A percentile compares a stretch with the other conserved stretches of the same genome.
Conservation (phyloP, 805 yeast species). For the Wickerhamomyces kurtzmanii region DNA sequence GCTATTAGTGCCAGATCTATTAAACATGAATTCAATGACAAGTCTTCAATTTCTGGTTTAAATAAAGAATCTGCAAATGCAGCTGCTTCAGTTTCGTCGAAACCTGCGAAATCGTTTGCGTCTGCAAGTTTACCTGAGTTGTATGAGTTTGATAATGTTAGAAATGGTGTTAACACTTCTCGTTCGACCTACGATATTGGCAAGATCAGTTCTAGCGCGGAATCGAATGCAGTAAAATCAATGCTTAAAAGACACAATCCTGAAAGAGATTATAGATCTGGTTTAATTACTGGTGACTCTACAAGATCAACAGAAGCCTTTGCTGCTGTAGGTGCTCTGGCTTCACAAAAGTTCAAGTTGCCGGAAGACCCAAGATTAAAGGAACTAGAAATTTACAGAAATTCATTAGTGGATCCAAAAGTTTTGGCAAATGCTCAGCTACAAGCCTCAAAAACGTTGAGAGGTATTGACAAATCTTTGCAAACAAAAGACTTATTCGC, state of each 20-base stretch:
- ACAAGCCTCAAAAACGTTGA: conserved; percentile 33
- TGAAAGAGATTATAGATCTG: conserved; percentile 20
- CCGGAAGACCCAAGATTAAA: conserved; percentile 34
- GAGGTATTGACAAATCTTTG: conserved; percentile 29
- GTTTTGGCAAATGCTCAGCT: conserved; percentile 41
- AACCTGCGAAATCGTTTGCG: conserved; percentile 18
- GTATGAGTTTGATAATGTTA: conserved; percentile 32
- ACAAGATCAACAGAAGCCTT: conserved; percentile 27
- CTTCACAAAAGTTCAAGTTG: conserved; percentile 32
- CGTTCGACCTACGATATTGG: conserved; percentile 37
- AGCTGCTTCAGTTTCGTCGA: conserved; percentile 30
- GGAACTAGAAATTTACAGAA: conserved; percentile 23
- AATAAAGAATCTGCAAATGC: conserved; percentile 22
- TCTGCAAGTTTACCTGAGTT: conserved; percentile 27
- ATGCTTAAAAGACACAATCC: conserved; percentile 20
- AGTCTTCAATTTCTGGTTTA: neutral
- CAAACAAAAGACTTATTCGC: conserved; percentile 26
- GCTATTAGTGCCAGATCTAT: conserved; percentile 19
- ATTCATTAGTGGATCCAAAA: conserved; percentile 27
- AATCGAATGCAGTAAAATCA: conserved; percentile 23
- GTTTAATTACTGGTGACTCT: conserved; percentile 30
- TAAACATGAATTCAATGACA: neutral
- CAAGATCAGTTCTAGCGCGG: conserved; percentile 40
- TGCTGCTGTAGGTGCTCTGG: conserved; percentile 51
- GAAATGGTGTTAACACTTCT: conserved; percentile 28